phyloP scores from a whole-genome alignment of 352 stramenopile genomes.

The Thraustochytrium striatum region DNA sequence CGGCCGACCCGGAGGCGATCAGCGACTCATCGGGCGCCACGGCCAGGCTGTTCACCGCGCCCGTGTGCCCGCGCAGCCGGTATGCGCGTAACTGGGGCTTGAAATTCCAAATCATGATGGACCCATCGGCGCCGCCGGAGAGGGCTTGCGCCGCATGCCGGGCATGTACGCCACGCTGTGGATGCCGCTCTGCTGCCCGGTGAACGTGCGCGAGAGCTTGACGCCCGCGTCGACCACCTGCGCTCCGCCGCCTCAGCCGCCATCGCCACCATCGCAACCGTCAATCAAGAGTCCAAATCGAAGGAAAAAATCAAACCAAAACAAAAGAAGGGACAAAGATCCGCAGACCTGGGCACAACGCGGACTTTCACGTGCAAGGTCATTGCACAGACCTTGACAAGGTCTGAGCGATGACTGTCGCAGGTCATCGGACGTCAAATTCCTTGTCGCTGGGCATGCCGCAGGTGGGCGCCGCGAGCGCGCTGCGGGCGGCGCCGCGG shows the following conservation, averaged over 20 bases:
- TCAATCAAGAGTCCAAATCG: too few species aligned
- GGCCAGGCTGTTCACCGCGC: slow-evolving; percentile 60
- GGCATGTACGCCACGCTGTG: slow-evolving; percentile 73
- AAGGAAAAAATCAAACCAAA: too few species aligned
- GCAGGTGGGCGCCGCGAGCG: too few species aligned
- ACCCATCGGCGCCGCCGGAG: slow-evolving; percentile 67
- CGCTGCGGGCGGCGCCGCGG: too few species aligned
- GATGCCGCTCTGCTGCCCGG: slow-evolving; percentile 71
- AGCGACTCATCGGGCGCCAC: slow-evolving; percentile 74
- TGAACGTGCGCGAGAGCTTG: slow-evolving; percentile 76
- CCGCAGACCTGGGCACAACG: too few species aligned
- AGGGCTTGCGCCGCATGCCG: slow-evolving; percentile 75
- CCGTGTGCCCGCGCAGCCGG: slow-evolving; percentile 69
- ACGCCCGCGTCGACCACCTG: slow-evolving; percentile 53
- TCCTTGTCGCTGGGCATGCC: too few species aligned
- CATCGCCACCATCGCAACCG: too few species aligned
- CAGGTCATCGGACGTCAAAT: too few species aligned
- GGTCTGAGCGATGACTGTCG: too few species aligned
- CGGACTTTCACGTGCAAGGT: too few species aligned
- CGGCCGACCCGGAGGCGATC: slow-evolving; percentile 77
- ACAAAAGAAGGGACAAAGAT: too few species aligned
- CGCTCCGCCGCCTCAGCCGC: neutral
- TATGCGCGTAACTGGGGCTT: slow-evolving; percentile 70
- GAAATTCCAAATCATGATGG: slow-evolving; percentile 87
- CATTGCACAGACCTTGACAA: too few species aligned